These are phyloP conservation scores for Aspergillus diversus DNA, from an alignment of 495 filamentous ascomycete species.

Conservation along the genomic window DNA sequence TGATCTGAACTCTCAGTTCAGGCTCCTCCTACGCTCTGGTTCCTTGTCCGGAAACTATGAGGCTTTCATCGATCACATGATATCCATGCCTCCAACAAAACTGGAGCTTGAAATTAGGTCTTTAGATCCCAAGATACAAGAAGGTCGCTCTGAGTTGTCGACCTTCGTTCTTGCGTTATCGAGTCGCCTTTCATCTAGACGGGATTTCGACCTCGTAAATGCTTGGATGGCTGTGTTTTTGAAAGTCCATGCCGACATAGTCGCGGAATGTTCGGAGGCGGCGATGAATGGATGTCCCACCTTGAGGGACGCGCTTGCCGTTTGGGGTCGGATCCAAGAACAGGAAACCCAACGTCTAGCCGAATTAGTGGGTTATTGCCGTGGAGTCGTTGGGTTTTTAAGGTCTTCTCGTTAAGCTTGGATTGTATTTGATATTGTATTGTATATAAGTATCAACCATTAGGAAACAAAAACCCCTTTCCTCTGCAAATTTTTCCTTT, in stretches of 20 bases:
- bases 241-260: constrained; percentile 68
- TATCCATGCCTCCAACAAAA: constrained; percentile 74
- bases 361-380: constrained; percentile 79
- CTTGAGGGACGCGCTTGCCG: constrained; percentile 55
- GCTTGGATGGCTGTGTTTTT: constrained; percentile 97
- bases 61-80: constrained; percentile 73
- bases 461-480: not conserved
- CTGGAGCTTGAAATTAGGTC: constrained; percentile 90
- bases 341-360: constrained; percentile 71
- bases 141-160: constrained; percentile 57
- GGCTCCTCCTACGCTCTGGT: constrained; percentile 52
- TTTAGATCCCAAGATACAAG: constrained; percentile 53
- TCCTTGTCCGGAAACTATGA: constrained; percentile 50
- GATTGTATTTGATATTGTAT: no score
- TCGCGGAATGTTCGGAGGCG: constrained; percentile 49
- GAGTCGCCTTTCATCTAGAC: constrained; percentile 60
- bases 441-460: no score
- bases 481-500: not conserved
- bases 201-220: constrained; percentile 91
- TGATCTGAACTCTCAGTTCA: constrained; percentile 54
- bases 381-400: constrained; percentile 87
- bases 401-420: constrained; percentile 56
- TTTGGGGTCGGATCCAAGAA: constrained; percentile 71
- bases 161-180: constrained; percentile 80
- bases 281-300: constrained; percentile 39